These are phyloP conservation scores for Fusarium annulatum DNA, from an alignment of 2,329 filamentous ascomycete genomes.

Conservation along the genomic window DNA sequence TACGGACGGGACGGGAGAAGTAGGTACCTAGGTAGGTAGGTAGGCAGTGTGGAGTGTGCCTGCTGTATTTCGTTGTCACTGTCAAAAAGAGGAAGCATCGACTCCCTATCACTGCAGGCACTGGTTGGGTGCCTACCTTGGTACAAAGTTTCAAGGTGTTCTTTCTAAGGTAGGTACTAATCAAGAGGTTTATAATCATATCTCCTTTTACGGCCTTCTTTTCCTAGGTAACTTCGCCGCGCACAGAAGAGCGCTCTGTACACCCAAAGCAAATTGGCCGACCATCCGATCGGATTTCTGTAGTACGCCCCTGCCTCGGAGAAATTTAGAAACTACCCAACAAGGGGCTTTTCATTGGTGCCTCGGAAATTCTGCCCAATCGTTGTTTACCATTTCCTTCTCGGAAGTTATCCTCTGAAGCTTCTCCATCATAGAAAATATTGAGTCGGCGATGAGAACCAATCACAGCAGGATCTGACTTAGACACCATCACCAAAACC, in stretches of 20 bases:
- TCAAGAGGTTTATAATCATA: neutral
- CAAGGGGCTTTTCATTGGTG: neutral
- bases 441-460: conserved; percentile 24
- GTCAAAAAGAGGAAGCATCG: neutral
- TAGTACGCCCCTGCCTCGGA: neutral
- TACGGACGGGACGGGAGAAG: no score
- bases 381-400: neutral
- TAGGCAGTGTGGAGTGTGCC: neutral
- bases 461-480: conserved; percentile 12
- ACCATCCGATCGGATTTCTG: neutral
- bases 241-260: neutral
- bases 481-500: conserved; percentile 11
- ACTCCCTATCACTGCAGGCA: neutral
- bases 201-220: neutral
- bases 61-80: neutral
- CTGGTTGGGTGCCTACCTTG: neutral
- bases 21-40: neutral
- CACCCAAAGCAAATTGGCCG: neutral
- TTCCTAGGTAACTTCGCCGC: neutral
- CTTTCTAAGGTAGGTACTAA: neutral
- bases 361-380: conserved; percentile 7
- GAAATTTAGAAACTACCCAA: neutral
- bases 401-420: neutral
- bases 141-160: neutral
- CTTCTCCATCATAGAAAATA: neutral